These are phyloP conservation scores for Phaeosphaeriaceae sp. DNA, from an alignment of 2,329 filamentous ascomycete species.

Conservation along the genomic window DNA sequence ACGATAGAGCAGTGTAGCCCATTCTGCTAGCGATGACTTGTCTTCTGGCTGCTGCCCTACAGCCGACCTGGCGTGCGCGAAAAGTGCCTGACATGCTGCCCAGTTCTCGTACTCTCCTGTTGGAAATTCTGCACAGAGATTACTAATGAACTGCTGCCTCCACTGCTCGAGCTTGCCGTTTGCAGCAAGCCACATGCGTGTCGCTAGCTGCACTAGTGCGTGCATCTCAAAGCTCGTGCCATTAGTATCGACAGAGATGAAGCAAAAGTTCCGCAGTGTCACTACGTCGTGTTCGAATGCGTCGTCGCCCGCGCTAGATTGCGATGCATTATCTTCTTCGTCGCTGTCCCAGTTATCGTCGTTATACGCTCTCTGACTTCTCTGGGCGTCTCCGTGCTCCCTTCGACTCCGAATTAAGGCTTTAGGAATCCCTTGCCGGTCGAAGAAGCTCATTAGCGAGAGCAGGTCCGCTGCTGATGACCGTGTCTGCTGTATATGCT, in stretches of 20 bases:
- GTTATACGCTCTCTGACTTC: not conserved
- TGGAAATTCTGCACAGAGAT: conserved; percentile 8
- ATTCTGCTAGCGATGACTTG: not conserved
- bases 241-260: conserved; percentile 35
- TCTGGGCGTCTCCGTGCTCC: too few species aligned
- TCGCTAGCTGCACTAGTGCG: conserved; percentile 49
- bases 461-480: conserved; percentile 49
- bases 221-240: conserved; percentile 52
- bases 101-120: conserved; percentile 9
- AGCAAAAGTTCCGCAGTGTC: conserved; percentile 46
- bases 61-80: conserved; percentile 10
- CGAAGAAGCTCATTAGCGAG: conserved; percentile 56
- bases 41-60: too few species aligned
- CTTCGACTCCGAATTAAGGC: not conserved
- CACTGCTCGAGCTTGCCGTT: conserved; percentile 33
- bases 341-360: too few species aligned
- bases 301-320: too few species aligned
- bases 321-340: too few species aligned
- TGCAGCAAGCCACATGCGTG: conserved; percentile 18
- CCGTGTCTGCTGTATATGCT: conserved; percentile 39
- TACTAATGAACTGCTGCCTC: conserved; percentile 15
- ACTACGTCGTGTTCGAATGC: conserved; percentile 42
- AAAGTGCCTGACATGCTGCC: too few species aligned
- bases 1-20: conserved; percentile 8
- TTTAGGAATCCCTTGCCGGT: conserved; percentile 50